These are phyloP conservation scores for Boletus vermiculosoides DNA, from an alignment of 768 basidiomycete genomes.

Conservation along the genomic window DNA sequence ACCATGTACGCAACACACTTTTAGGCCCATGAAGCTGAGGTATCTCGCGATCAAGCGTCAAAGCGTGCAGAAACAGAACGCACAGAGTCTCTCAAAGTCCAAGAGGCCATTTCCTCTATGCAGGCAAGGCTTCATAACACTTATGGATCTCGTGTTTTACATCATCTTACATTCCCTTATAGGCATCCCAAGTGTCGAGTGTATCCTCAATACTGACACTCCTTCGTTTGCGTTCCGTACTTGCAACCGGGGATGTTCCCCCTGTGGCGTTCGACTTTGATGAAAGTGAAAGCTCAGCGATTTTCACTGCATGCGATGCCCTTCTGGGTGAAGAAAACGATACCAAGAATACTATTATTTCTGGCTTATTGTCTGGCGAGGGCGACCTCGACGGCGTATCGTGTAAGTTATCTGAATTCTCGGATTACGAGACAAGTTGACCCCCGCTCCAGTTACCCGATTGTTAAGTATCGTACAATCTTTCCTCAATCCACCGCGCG, in stretches of 20 bases:
- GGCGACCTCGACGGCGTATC: slow-evolving; percentile 62
- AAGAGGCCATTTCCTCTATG: slow-evolving; percentile 54
- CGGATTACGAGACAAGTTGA: slow-evolving; percentile 6
- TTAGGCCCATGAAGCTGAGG: slow-evolving; percentile 64
- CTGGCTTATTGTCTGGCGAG: slow-evolving; percentile 53
- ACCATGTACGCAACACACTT: background rate
- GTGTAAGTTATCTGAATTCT: slow-evolving; percentile 45
- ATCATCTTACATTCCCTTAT: slow-evolving; percentile 1
- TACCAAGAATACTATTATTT: slow-evolving; percentile 48
- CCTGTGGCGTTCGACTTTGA: slow-evolving; percentile 43
- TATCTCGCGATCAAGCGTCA: slow-evolving; percentile 51
- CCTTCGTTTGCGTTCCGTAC: slow-evolving; percentile 53
- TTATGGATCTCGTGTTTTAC: background rate
- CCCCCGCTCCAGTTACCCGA: slow-evolving; percentile 50
- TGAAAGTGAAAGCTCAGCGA: slow-evolving; percentile 51
- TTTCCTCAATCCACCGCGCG: slow-evolving; percentile 49
- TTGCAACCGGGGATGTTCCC: slow-evolving; percentile 46
- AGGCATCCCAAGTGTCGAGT: slow-evolving; percentile 47
- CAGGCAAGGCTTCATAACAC: slow-evolving; percentile 43
- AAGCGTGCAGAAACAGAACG: slow-evolving; percentile 59
- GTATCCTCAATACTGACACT: slow-evolving; percentile 55
- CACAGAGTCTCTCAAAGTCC: slow-evolving; percentile 52
- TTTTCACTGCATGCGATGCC: slow-evolving; percentile 51
- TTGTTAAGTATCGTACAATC: slow-evolving; percentile 55
- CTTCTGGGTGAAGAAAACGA: slow-evolving; percentile 58